Conservation (phyloP, 2,329 filamentous ascomycete species). For the Simplicillium sp. region DNA sequence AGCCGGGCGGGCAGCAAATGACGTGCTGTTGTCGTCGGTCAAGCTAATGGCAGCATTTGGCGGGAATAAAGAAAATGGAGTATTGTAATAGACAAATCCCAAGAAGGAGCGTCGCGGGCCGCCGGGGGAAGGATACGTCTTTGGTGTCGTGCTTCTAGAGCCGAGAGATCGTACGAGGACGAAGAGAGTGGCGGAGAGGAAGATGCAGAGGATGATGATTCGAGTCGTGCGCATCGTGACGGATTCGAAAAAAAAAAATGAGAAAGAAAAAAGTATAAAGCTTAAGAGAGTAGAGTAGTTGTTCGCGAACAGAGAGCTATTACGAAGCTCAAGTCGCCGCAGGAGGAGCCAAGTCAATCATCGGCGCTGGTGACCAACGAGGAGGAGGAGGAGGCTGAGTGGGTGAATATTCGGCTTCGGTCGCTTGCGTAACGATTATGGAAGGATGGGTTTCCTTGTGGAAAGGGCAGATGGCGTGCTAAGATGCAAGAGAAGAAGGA, state of each 20-base stretch:
- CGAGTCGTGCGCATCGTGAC: slow-evolving; percentile 44
- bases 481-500: too few species aligned
- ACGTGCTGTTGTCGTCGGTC: slow-evolving; percentile 96
- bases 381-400: too few species aligned
- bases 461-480: too few species aligned
- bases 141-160: slow-evolving; percentile 14
- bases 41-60: slow-evolving; percentile 93
- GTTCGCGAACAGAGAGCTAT: too few species aligned
- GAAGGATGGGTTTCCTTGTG: too few species aligned
- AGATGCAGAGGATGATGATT: slow-evolving; percentile 43
- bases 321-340: background rate
- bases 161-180: slow-evolving; percentile 43
- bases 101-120: slow-evolving; percentile 13
- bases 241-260: background rate
- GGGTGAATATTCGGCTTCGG: too few species aligned
- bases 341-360: too few species aligned
- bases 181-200: slow-evolving; percentile 43
- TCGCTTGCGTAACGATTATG: too few species aligned
- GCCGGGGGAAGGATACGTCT: slow-evolving; percentile 7
- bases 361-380: too few species aligned
- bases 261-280: background rate
- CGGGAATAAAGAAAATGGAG: slow-evolving; percentile 81
- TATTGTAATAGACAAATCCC: slow-evolving; percentile 58
- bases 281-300: background rate
- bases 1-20: slow-evolving; percentile 86